These are phyloP conservation scores for Apiotrichum siamense DNA, from an alignment of 1,284 basidiomycete species.

Conservation along the genomic window DNA sequence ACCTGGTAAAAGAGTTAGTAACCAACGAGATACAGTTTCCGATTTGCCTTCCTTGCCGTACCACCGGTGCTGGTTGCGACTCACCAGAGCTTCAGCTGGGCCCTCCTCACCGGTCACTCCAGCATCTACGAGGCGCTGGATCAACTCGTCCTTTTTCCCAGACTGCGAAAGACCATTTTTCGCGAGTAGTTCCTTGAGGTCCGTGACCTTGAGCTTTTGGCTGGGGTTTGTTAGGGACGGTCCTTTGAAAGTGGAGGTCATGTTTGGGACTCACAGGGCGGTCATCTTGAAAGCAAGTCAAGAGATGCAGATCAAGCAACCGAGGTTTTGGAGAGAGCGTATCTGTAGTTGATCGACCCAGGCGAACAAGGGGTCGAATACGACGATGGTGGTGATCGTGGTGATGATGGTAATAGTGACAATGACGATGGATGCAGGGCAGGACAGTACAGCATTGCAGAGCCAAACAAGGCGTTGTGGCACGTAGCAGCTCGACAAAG, in stretches of 20 bases:
- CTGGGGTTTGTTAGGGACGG: conserved; percentile 17
- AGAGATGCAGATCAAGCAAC: neutral
- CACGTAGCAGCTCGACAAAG: too few relatives aligned
- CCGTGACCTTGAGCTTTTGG: conserved; percentile 47
- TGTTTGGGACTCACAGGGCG: conserved; percentile 15
- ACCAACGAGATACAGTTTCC: too few relatives aligned
- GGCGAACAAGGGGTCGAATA: too few relatives aligned
- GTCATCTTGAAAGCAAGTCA: neutral
- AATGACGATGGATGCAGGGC: too few relatives aligned
- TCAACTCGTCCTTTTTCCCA: conserved; percentile 48
- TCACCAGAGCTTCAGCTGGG: conserved; percentile 21
- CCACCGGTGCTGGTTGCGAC: neutral
- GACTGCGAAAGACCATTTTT: conserved; percentile 36
- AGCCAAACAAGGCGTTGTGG: too few relatives aligned
- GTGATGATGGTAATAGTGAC: too few relatives aligned
- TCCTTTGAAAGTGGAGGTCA: neutral
- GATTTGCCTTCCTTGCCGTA: neutral
- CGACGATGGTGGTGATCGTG: too few relatives aligned
- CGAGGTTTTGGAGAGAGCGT: neutral
- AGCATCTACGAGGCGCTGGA: conserved; percentile 45
- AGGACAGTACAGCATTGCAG: too few relatives aligned
- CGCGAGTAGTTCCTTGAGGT: conserved; percentile 47
- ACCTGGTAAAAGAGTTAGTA: conserved; percentile 4
- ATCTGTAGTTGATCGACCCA: too few relatives aligned
- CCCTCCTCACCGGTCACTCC: conserved; percentile 21